phyloP scores from a whole-genome alignment of 2,329 filamentous ascomycete species.

The Cladophialophora exuberans region DNA sequence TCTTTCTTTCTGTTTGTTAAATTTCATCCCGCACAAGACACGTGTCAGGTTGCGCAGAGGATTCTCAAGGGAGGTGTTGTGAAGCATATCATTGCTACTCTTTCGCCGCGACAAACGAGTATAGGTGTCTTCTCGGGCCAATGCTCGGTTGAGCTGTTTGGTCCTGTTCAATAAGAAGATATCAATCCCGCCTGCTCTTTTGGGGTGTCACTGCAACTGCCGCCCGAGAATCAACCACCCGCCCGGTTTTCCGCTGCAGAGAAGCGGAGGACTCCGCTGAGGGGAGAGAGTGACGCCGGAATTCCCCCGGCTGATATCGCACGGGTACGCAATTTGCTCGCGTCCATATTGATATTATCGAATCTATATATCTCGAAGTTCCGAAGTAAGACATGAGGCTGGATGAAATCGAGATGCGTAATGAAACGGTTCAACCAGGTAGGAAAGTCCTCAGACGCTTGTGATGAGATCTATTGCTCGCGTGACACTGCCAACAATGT shows the following conservation, averaged over 20 bases:
- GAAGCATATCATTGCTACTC: conserved; percentile 5
- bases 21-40: conserved; percentile 1
- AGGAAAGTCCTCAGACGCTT: no score
- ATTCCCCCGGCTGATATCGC: conserved; percentile 3
- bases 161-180: not conserved
- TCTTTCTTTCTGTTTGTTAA: conserved; percentile 1
- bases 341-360: no score
- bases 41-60: conserved; percentile 14
- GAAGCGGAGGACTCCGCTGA: not conserved
- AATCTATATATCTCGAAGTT: no score
- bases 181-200: conserved; percentile 1
- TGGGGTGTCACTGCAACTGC: not conserved
- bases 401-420: no score
- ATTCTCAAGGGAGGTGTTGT: not conserved
- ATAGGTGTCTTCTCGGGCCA: not conserved
- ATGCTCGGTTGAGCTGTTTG: not conserved
- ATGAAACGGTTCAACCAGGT: no score
- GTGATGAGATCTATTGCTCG: no score
- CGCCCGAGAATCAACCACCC: not conserved
- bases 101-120: not conserved
- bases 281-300: not conserved
- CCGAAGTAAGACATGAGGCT: no score
- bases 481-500: no score
- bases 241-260: conserved; percentile 13
- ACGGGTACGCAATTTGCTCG: no score